Percentiles rank a stretch among this genome's conserved stretches.
Conservation (phyloP, 2,329 filamentous ascomycete genomes). For the Albophoma yamanashiensis region DNA sequence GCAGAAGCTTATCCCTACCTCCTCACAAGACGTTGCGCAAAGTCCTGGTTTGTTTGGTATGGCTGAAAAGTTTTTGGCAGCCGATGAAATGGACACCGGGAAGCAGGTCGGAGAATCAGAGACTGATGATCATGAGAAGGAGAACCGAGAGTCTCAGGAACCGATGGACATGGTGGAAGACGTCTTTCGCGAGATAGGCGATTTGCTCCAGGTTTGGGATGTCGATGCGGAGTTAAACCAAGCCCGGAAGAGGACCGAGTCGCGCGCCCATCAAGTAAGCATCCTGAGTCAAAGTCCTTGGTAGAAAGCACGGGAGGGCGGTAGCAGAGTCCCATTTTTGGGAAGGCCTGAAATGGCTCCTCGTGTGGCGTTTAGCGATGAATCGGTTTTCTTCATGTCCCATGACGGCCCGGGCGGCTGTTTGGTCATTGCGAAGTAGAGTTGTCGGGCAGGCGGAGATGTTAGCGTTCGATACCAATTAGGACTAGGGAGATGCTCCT, state of each 20-base stretch:
- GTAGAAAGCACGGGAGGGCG: conserved; percentile 4
- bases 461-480: not conserved
- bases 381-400: too few species aligned
- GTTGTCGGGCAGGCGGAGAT: not conserved
- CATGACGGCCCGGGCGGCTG: not conserved
- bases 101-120: not conserved
- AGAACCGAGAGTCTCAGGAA: conserved; percentile 14
- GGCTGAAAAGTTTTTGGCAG: conserved; percentile 13
- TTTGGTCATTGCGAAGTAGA: not conserved
- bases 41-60: conserved; percentile 14
- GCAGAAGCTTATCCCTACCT: conserved; percentile 27
- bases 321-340: not conserved
- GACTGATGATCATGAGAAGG: not conserved
- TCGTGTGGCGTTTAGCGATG: not conserved
- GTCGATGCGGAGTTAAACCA: conserved; percentile 24
- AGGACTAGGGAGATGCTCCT: not conserved
- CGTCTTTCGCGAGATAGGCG: conserved; percentile 24
- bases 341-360: too few species aligned
- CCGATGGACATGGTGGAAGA: conserved; percentile 25
- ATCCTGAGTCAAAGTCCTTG: conserved; percentile 12
- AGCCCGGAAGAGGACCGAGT: conserved; percentile 11
- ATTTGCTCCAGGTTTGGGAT: conserved; percentile 22
- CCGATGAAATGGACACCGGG: conserved; percentile 8
- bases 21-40: conserved; percentile 23
- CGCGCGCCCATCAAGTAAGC: conserved; percentile 3